Evolutionary conservation across 164 flowering plant genomes (phyloP).

Genomic region (Tinospora cordifolia): DNA sequence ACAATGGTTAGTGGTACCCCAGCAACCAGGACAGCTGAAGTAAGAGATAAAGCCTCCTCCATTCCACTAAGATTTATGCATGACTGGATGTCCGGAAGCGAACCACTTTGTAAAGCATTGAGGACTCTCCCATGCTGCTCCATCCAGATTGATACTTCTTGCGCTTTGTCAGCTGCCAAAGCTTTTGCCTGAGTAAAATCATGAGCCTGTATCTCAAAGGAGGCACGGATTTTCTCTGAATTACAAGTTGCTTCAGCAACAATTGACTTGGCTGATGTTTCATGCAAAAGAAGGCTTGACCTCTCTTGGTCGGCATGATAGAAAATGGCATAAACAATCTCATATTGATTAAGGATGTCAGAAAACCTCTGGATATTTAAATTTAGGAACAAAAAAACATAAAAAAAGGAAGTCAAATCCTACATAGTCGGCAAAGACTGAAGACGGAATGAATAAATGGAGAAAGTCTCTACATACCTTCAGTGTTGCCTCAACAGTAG

Average conservation of each 20-base stretch:
- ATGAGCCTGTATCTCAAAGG: conserved; percentile 64
- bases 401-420: neutral
- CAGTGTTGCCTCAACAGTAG: conserved; percentile 72
- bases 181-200: conserved; percentile 83
- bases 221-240: conserved; percentile 57
- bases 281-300: conserved; percentile 59
- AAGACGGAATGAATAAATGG: neutral
- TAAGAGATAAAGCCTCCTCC: conserved; percentile 63
- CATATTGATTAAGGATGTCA: conserved; percentile 61
- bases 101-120: conserved; percentile 70
- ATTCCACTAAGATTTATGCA: conserved; percentile 34
- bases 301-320: conserved; percentile 80
- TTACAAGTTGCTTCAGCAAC: conserved; percentile 74
- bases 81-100: conserved; percentile 48
- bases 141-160: conserved; percentile 74
- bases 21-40: conserved; percentile 73
- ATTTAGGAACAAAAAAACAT: too few species aligned
- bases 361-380: conserved; percentile 56
- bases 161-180: conserved; percentile 60
- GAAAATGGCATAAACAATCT: conserved; percentile 58
- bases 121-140: conserved; percentile 86
- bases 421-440: neutral
- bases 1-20: conserved; percentile 86
- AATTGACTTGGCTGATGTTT: conserved; percentile 73
- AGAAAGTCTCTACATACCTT: conserved; percentile 44